Base-by-base conservation (phyloP, 192 early-diverging fungal genomes). In the Thoreauomyces humboldtii region DNA sequence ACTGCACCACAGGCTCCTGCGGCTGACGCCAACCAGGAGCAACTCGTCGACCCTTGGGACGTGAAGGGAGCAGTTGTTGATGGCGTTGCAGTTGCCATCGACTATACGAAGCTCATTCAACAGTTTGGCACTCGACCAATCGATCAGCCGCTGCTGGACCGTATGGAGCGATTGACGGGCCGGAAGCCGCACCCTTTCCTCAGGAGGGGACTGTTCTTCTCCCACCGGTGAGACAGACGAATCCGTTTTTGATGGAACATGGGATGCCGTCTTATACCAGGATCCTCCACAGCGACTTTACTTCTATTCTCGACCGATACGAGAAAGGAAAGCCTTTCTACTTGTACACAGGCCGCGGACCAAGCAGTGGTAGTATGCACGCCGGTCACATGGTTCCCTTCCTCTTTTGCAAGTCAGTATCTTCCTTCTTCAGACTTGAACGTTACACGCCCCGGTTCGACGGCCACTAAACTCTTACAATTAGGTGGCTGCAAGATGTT, bases 311-410 rank as follows among this genome's bases (percentile, higher is more conserved):
- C 38, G 92, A 95, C 77, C 81, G 89, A 43, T 90, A 88, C 78
- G 96, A 98, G 74, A 84, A 94, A 74, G 92, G 92, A 75, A 93
- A 97, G 77, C 96, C 96, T 15, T 98, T 98, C 73, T 98, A 85
- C 70, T 75, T 98, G 54, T 98, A 98, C 81, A 98, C 96, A 38
- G 96, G 96, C 14, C 92, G 96, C 67, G 96, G 96, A 27, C 96
- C 96, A 32, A 91, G 89, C 61, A 84, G 87, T 54, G 87, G 82
- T 28, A 87, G 86, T 73, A 97, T 98, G 94, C 96, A 97, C 59
- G 77, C 94, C 36, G 96, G 96, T 12, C 96, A 98, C 69, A 92
- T 97, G 88, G 78, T 97, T 59, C 96, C 96, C 36, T 96, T 98
- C 74, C 63, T 94, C 22, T 98, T 98, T 67, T 97, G 94, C 84